Evolutionary conservation across 2,329 filamentous ascomycete species (phyloP).

Genomic region (Metarhizium album): DNA sequence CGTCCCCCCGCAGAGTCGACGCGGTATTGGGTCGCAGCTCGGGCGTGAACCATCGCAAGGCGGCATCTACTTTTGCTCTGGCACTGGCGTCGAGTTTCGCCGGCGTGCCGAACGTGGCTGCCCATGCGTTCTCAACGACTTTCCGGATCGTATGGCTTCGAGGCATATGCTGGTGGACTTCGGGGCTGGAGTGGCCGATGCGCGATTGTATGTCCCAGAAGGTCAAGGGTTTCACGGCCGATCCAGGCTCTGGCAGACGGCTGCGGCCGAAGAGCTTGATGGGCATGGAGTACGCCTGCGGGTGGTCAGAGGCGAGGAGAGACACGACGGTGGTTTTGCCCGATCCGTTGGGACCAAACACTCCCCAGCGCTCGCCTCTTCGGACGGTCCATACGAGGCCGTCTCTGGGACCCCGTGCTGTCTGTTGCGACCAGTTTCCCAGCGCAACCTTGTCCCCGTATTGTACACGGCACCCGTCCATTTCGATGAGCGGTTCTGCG

Average conservation of each 20-base stretch:
- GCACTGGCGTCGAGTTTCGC: constrained; percentile 52
- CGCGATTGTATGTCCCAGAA: constrained; percentile 87
- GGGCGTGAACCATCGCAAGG: constrained; percentile 63
- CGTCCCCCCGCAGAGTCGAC: constrained; percentile 11
- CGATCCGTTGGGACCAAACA: constrained; percentile 89
- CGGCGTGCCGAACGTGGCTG: constrained; percentile 69
- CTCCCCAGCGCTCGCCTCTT: constrained; percentile 77
- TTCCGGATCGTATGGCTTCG: constrained; percentile 61
- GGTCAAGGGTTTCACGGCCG: constrained; percentile 58
- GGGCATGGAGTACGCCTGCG: constrained; percentile 82
- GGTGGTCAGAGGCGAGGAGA: constrained; percentile 89
- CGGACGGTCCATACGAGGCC: constrained; percentile 78
- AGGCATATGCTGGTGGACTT: constrained; percentile 90
- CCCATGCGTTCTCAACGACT: constrained; percentile 77
- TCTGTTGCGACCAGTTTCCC: constrained; percentile 65
- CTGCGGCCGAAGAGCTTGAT: constrained; percentile 77
- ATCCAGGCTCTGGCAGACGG: constrained; percentile 63
- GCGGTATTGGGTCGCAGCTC: constrained; percentile 56
- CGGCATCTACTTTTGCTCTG: constrained; percentile 51
- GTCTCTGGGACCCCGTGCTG: constrained; percentile 33
- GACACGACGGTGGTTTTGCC: constrained; percentile 94
- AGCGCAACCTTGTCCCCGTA: constrained; percentile 72
- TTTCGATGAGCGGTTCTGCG: constrained; percentile 70
- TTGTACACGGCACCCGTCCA: constrained; percentile 71
- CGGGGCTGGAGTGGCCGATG: constrained; percentile 87